phyloP scores from a whole-genome alignment of 2,329 filamentous ascomycete genomes.

The Colletotrichum sublineola region DNA sequence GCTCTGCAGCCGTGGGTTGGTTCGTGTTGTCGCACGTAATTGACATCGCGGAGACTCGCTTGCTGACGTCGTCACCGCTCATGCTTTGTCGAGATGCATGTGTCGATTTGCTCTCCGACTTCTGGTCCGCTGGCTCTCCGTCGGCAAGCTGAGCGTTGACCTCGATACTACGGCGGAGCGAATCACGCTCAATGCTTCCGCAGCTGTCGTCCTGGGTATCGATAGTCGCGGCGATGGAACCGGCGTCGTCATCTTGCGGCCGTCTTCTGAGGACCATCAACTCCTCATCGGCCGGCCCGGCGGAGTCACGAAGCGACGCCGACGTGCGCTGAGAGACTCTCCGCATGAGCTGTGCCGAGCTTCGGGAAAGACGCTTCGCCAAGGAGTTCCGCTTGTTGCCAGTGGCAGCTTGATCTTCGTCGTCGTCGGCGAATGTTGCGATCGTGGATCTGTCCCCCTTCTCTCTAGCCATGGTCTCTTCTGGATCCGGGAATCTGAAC shows the following conservation, averaged over 20 bases:
- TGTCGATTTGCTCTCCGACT: not conserved
- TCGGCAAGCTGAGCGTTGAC: conserved; percentile 56
- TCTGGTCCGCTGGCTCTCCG: conserved; percentile 28
- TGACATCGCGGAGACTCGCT: conserved; percentile 43
- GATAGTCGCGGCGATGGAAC: conserved; percentile 70
- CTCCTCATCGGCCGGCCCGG: conserved; percentile 57
- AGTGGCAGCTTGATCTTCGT: conserved; percentile 54
- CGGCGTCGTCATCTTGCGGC: conserved; percentile 55
- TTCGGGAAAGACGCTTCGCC: conserved; percentile 63
- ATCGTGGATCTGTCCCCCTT: conserved; percentile 74
- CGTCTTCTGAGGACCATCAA: conserved; percentile 54
- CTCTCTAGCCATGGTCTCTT: conserved; percentile 53
- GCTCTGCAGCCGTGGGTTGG: conserved; percentile 38
- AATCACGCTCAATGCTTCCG: conserved; percentile 48
- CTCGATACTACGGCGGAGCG: conserved; percentile 52
- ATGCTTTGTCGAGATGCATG: not conserved
- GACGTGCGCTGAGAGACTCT: conserved; percentile 52
- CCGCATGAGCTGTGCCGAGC: conserved; percentile 57
- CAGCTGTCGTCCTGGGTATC: conserved; percentile 65
- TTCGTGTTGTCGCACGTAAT: conserved; percentile 46
- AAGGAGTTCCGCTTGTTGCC: conserved; percentile 54
- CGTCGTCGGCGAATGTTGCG: conserved; percentile 77
- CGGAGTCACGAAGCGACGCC: conserved; percentile 38
- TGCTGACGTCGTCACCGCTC: not conserved
- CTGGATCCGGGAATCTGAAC: conserved; percentile 69